Conservation (phyloP, 1,284 basidiomycete species). For the Ceratobasidium theobromae region DNA sequence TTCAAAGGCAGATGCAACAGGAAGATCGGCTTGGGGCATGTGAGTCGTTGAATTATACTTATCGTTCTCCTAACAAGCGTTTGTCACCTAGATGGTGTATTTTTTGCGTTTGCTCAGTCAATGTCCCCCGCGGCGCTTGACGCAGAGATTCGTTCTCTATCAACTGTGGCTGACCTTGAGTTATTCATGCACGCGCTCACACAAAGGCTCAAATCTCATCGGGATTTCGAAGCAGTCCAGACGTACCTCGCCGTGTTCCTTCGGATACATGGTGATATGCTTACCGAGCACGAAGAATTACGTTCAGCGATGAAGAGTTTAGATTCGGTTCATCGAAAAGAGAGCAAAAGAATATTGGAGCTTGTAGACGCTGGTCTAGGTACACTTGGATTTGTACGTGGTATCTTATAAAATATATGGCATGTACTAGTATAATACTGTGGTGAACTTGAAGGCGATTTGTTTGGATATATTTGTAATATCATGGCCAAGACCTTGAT, state of each 20-base stretch:
- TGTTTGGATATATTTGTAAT: conserved; percentile 24
- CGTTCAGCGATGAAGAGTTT: conserved; percentile 57
- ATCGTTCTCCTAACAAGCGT: not conserved
- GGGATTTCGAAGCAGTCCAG: conserved; percentile 96
- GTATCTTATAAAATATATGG: conserved; percentile 27
- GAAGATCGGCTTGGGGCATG: conserved; percentile 66
- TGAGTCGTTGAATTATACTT: conserved; percentile 47
- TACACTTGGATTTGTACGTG: conserved; percentile 58
- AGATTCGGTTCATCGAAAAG: conserved; percentile 63
- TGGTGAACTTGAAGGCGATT: not conserved
- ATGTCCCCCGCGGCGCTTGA: conserved; percentile 91
- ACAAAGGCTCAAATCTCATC: conserved; percentile 70
- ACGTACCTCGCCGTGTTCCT: conserved; percentile 85
- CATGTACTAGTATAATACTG: not conserved
- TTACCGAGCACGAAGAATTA: conserved; percentile 65
- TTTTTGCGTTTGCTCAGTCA: conserved; percentile 85
- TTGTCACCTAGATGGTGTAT: conserved; percentile 67
- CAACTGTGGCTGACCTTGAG: conserved; percentile 55
- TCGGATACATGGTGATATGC: conserved; percentile 78
- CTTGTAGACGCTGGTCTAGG: conserved; percentile 70
- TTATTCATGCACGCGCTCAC: conserved; percentile 76
- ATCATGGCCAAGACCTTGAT: not conserved
- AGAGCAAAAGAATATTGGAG: conserved; percentile 72
- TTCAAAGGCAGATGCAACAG: conserved; percentile 63
- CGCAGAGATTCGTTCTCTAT: conserved; percentile 80